These are phyloP conservation scores for Talaromyces ruber DNA, from an alignment of 495 filamentous ascomycete genomes.

Conservation along the genomic window DNA sequence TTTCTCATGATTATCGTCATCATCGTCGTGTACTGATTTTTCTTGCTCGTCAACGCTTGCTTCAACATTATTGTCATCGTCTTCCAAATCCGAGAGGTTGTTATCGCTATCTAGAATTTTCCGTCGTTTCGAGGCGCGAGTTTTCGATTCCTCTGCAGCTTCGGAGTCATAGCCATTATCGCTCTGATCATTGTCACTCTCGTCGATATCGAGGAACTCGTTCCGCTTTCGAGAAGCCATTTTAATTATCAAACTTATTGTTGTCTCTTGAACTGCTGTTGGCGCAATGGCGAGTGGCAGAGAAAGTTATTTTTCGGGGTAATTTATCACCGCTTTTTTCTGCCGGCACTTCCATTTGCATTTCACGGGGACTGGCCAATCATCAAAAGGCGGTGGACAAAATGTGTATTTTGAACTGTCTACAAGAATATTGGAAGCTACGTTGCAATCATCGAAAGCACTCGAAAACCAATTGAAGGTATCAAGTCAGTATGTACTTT, in stretches of 20 bases:
- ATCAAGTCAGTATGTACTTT: neutral
- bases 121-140: conserved; percentile 55
- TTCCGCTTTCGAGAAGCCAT: conserved; percentile 68
- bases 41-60: conserved; percentile 14
- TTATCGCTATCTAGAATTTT: conserved; percentile 32
- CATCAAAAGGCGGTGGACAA: neutral
- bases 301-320: conserved; percentile 1
- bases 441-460: neutral
- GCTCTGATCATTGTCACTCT: conserved; percentile 50
- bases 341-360: neutral
- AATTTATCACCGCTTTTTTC: neutral
- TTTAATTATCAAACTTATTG: neutral
- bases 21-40: conserved; percentile 12
- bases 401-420: neutral
- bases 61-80: conserved; percentile 9
- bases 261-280: neutral
- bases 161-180: conserved; percentile 64
- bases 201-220: conserved; percentile 61
- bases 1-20: conserved; percentile 6
- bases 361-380: neutral
- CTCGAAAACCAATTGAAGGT: neutral
- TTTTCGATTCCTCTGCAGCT: conserved; percentile 51
- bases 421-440: neutral
- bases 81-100: conserved; percentile 12
- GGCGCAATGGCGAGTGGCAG: neutral